Evolutionary conservation across 495 filamentous ascomycete genomes (phyloP).

Genomic region (Monascus purpureus): DNA sequence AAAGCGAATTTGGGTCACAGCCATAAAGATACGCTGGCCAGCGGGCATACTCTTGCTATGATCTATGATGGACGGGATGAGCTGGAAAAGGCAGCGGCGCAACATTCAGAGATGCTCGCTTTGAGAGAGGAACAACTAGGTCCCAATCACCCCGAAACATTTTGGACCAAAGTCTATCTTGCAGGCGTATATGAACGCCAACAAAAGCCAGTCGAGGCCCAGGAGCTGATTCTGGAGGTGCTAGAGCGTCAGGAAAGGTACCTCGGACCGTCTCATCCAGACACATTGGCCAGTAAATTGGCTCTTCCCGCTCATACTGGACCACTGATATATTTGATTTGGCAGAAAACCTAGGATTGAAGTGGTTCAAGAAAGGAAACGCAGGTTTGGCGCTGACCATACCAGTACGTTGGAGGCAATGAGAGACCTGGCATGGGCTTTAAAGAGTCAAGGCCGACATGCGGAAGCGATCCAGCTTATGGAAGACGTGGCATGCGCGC

Average conservation of each 20-base stretch:
- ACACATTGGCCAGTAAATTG: conserved; percentile 6
- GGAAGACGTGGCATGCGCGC: too few relatives aligned
- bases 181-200: conserved; percentile 7
- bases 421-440: not conserved
- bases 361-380: not conserved
- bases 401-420: not conserved
- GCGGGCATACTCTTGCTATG: not conserved
- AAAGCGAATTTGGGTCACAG: not conserved
- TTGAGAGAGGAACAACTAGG: conserved; percentile 5
- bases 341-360: not conserved
- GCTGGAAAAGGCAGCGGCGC: conserved; percentile 1
- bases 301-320: conserved; percentile 1
- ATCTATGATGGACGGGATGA: conserved; percentile 1
- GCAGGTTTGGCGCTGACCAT: not conserved
- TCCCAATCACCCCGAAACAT: conserved; percentile 3
- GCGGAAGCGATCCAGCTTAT: not conserved
- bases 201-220: conserved; percentile 15
- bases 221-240: conserved; percentile 15
- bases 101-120: not conserved
- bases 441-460: not conserved
- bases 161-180: conserved; percentile 1
- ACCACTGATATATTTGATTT: not conserved
- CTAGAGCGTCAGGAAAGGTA: conserved; percentile 5
- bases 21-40: not conserved
- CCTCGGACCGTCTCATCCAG: conserved; percentile 10